Conservation (phyloP, 768 basidiomycete genomes). For the Cyclocybe cylindracea region DNA sequence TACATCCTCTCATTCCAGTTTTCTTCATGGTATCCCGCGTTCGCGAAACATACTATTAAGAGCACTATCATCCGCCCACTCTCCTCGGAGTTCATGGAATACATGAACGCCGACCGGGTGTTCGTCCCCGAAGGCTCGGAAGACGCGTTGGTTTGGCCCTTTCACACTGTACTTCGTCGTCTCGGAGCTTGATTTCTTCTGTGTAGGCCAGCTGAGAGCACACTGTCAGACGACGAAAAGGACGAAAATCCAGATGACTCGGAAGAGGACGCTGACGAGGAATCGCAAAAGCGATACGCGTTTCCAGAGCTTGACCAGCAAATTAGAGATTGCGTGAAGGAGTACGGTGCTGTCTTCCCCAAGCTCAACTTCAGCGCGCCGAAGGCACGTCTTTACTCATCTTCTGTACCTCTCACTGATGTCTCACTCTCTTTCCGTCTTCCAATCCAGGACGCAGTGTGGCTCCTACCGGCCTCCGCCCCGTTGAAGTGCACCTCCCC, state of each 20-base stretch:
- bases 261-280: conserved; percentile 39
- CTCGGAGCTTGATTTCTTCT: background rate
- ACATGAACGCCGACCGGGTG: conserved; percentile 84
- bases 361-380: conserved; percentile 98
- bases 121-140: conserved; percentile 83
- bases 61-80: conserved; percentile 77
- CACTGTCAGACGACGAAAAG: conserved; percentile 60
- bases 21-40: conserved; percentile 82
- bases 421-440: background rate
- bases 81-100: conserved; percentile 60
- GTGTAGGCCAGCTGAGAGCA: conserved; percentile 51
- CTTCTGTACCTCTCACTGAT: background rate
- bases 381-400: conserved; percentile 47
- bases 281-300: conserved; percentile 43
- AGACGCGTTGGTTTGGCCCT: conserved; percentile 53
- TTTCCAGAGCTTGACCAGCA: conserved; percentile 82
- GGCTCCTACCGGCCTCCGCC: conserved; percentile 83
- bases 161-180: conserved; percentile 1
- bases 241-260: conserved; percentile 18
- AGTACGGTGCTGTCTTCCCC: conserved; percentile 87
- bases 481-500: conserved; percentile 87
- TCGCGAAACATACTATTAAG: conserved; percentile 63
- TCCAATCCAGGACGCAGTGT: conserved; percentile 77
- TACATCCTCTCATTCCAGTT: conserved; percentile 77
- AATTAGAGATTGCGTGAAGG: conserved; percentile 64